phyloP scores from a whole-genome alignment of 2,329 filamentous ascomycete genomes.

The Talaromyces sp. region DNA sequence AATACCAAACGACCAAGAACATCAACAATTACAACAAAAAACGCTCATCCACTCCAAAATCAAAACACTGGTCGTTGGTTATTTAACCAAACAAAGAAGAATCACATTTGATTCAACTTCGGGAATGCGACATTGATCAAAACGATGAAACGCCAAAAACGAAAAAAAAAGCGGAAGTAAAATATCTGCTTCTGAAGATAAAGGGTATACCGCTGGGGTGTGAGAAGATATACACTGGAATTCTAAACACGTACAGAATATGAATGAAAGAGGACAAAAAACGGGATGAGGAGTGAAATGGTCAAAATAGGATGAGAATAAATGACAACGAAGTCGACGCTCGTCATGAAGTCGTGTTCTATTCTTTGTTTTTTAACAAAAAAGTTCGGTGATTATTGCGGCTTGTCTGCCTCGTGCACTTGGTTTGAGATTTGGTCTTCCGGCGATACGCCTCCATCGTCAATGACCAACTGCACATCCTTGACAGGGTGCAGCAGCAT shows the following conservation, averaged over 20 bases:
- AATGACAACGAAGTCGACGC: conserved; percentile 4
- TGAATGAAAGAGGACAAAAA: not conserved
- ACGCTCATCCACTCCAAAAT: not conserved
- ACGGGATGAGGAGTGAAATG: not conserved
- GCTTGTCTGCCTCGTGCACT: not conserved
- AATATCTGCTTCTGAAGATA: not conserved
- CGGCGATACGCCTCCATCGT: conserved; percentile 22
- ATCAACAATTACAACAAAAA: not conserved
- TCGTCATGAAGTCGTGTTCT: conserved; percentile 8
- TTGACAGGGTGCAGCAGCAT: conserved; percentile 90
- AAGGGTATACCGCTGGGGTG: conserved; percentile 8
- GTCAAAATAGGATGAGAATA: not conserved
- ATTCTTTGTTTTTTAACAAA: not conserved
- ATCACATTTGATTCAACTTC: not conserved
- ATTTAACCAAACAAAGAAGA: not conserved
- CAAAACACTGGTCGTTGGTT: not conserved
- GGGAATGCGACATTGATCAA: not conserved
- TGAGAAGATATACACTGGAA: conserved; percentile 6
- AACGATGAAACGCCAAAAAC: not conserved
- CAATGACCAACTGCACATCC: conserved; percentile 55
- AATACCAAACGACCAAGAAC: not conserved
- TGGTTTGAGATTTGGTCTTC: not conserved
- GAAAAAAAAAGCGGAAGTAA: not conserved
- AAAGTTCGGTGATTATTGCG: not conserved
- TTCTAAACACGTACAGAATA: conserved; percentile 7